Percentiles rank a stretch among this genome's conserved stretches.
phyloP scores from a whole-genome alignment of 192 early-diverging fungal genomes.

The Funneliformis geosporum region DNA sequence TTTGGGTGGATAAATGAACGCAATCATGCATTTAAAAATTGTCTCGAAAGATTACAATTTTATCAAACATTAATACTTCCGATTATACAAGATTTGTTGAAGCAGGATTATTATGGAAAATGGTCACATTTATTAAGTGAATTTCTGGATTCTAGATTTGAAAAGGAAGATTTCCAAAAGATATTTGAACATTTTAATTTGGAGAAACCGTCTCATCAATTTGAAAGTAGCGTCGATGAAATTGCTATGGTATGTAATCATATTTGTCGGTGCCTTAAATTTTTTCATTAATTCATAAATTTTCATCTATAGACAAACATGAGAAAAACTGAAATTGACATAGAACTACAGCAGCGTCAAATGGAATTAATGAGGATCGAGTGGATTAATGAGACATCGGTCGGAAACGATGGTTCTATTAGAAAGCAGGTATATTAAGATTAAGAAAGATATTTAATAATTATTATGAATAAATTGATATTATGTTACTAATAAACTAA shows the following conservation, averaged over 20 bases:
- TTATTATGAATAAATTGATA: not conserved
- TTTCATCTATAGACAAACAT: not conserved
- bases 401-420: slow-evolving; percentile 4
- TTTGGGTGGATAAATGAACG: slow-evolving; percentile 24
- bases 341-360: slow-evolving; percentile 16
- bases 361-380: slow-evolving; percentile 25
- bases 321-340: slow-evolving; percentile 19
- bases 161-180: slow-evolving; percentile 4
- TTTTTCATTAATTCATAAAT: not conserved
- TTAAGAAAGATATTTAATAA: no score
- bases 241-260: not conserved
- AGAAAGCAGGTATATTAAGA: not conserved
- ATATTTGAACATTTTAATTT: not conserved
- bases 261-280: not conserved
- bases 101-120: slow-evolving; percentile 24
- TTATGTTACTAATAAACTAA: not conserved
- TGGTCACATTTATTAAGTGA: slow-evolving; percentile 5
- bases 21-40: slow-evolving; percentile 3
- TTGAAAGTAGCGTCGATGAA: not conserved
- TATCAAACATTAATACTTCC: slow-evolving; percentile 16
- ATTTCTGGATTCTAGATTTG: slow-evolving; percentile 6
- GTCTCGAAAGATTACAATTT: slow-evolving; percentile 18
- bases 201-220: not conserved
- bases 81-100: not conserved
- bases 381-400: slow-evolving; percentile 20